These are phyloP conservation scores for Saccharum hybrid DNA, from an alignment of 202 grass and related monocot species.

Conservation along the genomic window DNA sequence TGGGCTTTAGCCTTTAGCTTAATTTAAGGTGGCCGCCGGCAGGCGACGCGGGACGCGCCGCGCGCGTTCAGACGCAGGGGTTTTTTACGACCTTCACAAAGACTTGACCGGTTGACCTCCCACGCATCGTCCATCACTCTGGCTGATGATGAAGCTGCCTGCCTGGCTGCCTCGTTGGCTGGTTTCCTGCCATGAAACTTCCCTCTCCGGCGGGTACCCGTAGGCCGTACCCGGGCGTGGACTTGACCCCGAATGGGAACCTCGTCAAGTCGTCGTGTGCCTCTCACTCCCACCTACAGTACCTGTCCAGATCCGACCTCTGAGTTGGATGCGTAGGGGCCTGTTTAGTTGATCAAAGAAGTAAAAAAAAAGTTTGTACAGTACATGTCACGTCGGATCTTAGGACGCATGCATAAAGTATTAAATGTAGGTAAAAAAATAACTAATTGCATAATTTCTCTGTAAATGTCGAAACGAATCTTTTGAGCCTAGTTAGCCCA, in stretches of 20 bases:
- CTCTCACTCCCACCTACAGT: too few species aligned
- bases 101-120: background rate
- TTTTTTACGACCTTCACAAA: background rate
- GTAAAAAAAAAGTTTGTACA: too few species aligned
- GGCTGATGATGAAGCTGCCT: background rate
- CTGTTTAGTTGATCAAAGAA: too few species aligned
- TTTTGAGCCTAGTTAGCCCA: too few species aligned
- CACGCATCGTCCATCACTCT: background rate
- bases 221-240: background rate
- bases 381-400: too few species aligned
- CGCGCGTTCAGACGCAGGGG: background rate
- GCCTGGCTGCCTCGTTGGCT: background rate
- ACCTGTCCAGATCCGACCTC: background rate
- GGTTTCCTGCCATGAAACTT: background rate
- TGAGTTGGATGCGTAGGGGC: background rate
- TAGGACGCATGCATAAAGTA: too few species aligned
- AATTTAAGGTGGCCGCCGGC: background rate
- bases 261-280: background rate
- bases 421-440: too few species aligned
- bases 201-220: background rate
- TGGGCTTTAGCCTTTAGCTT: background rate
- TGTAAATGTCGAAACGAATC: too few species aligned
- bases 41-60: background rate
- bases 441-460: too few species aligned
- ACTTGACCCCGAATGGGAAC: background rate